Base-by-base conservation (phyloP, 2,329 filamentous ascomycete species). In the Fusarium anguioides region DNA sequence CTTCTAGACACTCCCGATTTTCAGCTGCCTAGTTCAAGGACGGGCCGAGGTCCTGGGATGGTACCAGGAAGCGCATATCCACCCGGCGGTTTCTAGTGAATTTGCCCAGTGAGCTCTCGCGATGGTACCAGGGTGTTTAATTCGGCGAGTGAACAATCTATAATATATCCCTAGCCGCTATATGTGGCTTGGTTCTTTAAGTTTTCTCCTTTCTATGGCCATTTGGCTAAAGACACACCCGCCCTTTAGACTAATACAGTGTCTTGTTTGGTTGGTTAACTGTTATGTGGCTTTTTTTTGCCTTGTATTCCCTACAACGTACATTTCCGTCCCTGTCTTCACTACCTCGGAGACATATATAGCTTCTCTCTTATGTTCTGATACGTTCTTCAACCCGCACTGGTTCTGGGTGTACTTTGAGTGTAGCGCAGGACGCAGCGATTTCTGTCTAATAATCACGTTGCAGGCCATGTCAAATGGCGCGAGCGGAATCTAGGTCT, bases 1-100 rank as follows among this genome's bases (percentile, higher is more conserved):
- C 81, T 97, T 36, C 82, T 97, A 60, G 89, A 89, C 72, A 97
- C 97, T 74, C 94, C 94, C 1, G 94, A 97, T 77, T 97, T 97
- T 79, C 86, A 91, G 67, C 77, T 97, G 26, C 90, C 89, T 2
- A 79, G 79, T 21, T 75, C 71, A 45, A 79, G 81, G 49, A 74
- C 75, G 20, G 72, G 72, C 23, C 74, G 71, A 45, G 75, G 74
- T 14, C 75, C 77, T 36, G 81, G 82, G 29, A 82, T 86, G 81
- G 80, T 85, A 48, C 85, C 85, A 7, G 82, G 81, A 37, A 84
- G 84, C 63, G 82, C 85, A 18, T 88, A 87, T 84, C 85, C 27
- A 64, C 72, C 37, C 75, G 75, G 39, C 64, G 70, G 23, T 68
- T 78, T 66, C 76, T 69, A 73, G 55, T 57, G 52, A 51, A 68